Evolutionary conservation across 768 basidiomycete genomes (phyloP), one percentile per base, ranked within the genome.

Genomic region (Psilocybe cubensis): DNA sequence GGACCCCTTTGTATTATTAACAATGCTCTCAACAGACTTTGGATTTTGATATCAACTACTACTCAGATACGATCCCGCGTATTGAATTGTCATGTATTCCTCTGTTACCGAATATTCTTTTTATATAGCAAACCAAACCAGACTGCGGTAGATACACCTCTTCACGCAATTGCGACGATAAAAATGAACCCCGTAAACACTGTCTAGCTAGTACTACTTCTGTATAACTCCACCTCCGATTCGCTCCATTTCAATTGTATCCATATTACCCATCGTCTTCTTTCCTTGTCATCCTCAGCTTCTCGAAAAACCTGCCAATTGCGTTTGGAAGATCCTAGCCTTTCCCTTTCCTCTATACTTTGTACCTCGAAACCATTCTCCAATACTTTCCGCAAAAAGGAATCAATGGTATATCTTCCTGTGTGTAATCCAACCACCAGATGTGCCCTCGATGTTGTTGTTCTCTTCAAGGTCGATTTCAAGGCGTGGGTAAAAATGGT

Each of bases 391-490:
- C 71, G 64, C 40, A 91, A 63, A 69, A 91, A 91, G 6, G 84
- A 73, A 52, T 85, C 78, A 27, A 92, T 77, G 1, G 88, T 85
- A 64, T 89, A 91, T 47, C 87, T 75, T 3, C 89, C 91, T 0
- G 90, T 92, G 63, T 92, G 91, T 50, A 92, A 63, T 0, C 90
- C 90, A 2, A 87, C 87, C 7, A 92, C 79, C n/a, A 92, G 66
- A 64, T 90, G 80, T 46, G 84, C 66, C 9, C 88, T 81, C 27
- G 89, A 74, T 35, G 73, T 59, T 1, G 70, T 54, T 9, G 72
- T 66, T 49, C 67, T 79, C 47, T 70, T 74, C 29, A 91, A 75
- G 17, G 82, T 82, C 58, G 62, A 54, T 42, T 70, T 71, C 14
- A 92, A 72, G 3, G 87, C 79, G 4, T 77, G 67, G 33, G 89